These are phyloP conservation scores for Alternaria dauci DNA, from an alignment of 2,329 filamentous ascomycete genomes.

Conservation along the genomic window DNA sequence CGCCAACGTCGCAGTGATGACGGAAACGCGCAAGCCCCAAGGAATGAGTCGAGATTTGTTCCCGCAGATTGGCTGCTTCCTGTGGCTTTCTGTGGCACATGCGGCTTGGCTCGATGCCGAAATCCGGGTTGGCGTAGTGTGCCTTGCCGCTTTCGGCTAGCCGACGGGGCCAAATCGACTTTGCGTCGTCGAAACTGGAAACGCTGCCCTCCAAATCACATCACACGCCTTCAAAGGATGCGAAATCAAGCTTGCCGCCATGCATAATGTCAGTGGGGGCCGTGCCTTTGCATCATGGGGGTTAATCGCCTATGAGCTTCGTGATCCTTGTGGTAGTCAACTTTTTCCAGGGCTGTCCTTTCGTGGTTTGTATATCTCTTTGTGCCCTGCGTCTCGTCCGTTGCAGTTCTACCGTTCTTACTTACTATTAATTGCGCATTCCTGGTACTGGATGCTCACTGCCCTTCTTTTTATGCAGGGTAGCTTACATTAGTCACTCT, in stretches of 20 bases:
- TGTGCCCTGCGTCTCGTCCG: not conserved
- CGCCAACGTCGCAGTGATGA: not conserved
- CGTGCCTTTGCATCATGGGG: not conserved
- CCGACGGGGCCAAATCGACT: not conserved
- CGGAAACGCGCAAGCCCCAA: constrained; percentile 17
- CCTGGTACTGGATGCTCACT: not conserved
- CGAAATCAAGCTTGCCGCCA: constrained; percentile 1
- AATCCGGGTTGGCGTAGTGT: constrained; percentile 20
- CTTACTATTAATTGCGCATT: not conserved
- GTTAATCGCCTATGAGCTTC: not conserved
- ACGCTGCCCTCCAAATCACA: not conserved
- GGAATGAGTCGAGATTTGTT: constrained; percentile 11
- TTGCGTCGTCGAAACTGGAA: not conserved
- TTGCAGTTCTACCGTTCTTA: not conserved
- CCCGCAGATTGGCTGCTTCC: constrained; percentile 15
- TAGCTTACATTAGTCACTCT: constrained; percentile 10
- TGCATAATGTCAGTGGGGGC: not conserved
- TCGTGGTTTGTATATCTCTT: not conserved
- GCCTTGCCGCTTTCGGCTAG: constrained; percentile 15
- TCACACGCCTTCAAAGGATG: not conserved
- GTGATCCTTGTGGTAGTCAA: not conserved
- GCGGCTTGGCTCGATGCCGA: constrained; percentile 26
- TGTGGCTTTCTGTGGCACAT: constrained; percentile 22
- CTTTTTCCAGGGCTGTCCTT: not conserved
- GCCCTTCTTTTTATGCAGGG: not conserved